Evolutionary conservation across 441 rosid species (phyloP).

Genomic region (Eutrema salsugineum): DNA sequence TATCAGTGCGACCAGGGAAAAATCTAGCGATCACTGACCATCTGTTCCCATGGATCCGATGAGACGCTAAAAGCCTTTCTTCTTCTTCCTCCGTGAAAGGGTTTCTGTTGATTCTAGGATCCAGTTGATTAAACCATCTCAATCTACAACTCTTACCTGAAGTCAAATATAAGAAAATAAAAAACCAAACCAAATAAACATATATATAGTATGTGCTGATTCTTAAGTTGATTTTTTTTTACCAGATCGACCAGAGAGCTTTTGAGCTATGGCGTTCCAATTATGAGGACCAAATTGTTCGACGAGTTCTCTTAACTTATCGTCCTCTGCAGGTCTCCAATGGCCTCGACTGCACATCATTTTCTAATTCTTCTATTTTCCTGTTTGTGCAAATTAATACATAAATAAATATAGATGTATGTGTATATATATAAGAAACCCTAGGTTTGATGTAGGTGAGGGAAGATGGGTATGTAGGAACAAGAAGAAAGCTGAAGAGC

Average conservation of each 20-base stretch:
- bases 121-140: slow-evolving; percentile 95
- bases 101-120: slow-evolving; percentile 81
- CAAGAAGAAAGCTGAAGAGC: slow-evolving; percentile 34
- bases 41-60: slow-evolving; percentile 71
- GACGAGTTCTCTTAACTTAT: slow-evolving; percentile 53
- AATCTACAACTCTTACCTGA: slow-evolving; percentile 90
- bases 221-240: not conserved
- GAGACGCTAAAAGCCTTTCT: slow-evolving; percentile 68
- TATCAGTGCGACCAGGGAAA: slow-evolving; percentile 91
- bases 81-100: slow-evolving; percentile 84
- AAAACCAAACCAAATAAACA: not conserved
- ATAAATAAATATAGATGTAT: not conserved
- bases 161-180: not conserved
- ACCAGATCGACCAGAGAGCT: slow-evolving; percentile 72
- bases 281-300: slow-evolving; percentile 63
- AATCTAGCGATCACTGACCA: slow-evolving; percentile 90
- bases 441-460: slow-evolving; percentile 11
- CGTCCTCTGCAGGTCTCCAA: slow-evolving; percentile 70
- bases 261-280: slow-evolving; percentile 73
- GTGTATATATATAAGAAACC: slow-evolving; percentile 16
- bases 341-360: slow-evolving; percentile 63
- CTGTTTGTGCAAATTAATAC: not conserved
- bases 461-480: slow-evolving; percentile 33
- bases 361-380: not conserved
- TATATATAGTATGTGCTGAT: not conserved